Percentiles rank a stretch among this genome's conserved stretches.
These are phyloP conservation scores for Podila clonocystis DNA, from an alignment of 192 early-diverging fungal species.

Conservation along the genomic window DNA sequence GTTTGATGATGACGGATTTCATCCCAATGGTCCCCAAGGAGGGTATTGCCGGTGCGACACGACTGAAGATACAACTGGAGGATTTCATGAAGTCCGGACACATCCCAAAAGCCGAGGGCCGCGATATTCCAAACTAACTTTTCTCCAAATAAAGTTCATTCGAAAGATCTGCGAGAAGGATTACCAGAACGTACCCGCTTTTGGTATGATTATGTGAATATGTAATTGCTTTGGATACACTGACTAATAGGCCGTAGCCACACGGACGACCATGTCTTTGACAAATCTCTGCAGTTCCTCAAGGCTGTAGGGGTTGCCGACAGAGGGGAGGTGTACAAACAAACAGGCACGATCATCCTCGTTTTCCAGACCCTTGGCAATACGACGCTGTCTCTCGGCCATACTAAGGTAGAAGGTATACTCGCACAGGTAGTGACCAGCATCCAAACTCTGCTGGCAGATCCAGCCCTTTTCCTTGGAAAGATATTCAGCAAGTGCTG, in stretches of 20 bases:
- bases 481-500: slow-evolving; percentile 40
- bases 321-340: slow-evolving; percentile 44
- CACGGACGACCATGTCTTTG: slow-evolving; percentile 36
- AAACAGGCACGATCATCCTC: slow-evolving; percentile 33
- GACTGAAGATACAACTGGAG: slow-evolving; percentile 26
- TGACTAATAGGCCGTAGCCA: slow-evolving; percentile 1
- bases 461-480: slow-evolving; percentile 47
- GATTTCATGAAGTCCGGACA: slow-evolving; percentile 16
- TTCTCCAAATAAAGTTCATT: slow-evolving; percentile 5
- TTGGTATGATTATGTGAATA: too few relatives aligned
- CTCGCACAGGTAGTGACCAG: slow-evolving; percentile 69
- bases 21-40: slow-evolving; percentile 29
- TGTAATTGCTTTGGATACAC: background rate
- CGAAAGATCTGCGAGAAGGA: background rate
- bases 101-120: slow-evolving; percentile 24
- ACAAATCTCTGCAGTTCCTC: slow-evolving; percentile 40
- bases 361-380: slow-evolving; percentile 18
- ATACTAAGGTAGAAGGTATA: slow-evolving; percentile 67
- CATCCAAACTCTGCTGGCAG: slow-evolving; percentile 53
- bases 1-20: slow-evolving; percentile 15
- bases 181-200: too few relatives aligned
- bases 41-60: slow-evolving; percentile 20
- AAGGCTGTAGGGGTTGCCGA: slow-evolving; percentile 40
- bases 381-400: slow-evolving; percentile 32
- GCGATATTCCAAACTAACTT: background rate